Conservation (phyloP, 2,329 filamentous ascomycete species). For the Hirsutella rhossiliensis region DNA sequence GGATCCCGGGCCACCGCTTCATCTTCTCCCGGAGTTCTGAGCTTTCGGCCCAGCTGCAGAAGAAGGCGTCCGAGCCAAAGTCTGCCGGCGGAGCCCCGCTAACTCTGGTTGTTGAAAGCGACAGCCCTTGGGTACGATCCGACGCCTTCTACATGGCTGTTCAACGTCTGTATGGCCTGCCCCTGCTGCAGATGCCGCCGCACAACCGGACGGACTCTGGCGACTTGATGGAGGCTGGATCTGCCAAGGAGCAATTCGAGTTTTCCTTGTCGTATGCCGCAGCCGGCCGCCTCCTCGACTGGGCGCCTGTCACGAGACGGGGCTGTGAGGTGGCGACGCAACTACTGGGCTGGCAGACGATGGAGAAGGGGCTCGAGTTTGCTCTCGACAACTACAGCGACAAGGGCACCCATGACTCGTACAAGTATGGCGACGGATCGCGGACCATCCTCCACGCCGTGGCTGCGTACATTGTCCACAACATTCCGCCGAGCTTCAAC, state of each 20-base stretch:
- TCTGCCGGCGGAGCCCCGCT: constrained; percentile 11
- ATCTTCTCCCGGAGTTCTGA: constrained; percentile 38
- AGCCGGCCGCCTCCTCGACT: constrained; percentile 44
- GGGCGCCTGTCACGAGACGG: constrained; percentile 40
- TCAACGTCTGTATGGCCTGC: constrained; percentile 45
- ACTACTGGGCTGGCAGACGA: constrained; percentile 48
- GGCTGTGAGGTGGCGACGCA: constrained; percentile 48
- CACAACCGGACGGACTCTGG: constrained; percentile 13
- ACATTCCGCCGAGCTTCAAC: constrained; percentile 47
- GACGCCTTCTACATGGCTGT: constrained; percentile 45
- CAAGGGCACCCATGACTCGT: constrained; percentile 28
- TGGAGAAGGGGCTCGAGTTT: constrained; percentile 50
- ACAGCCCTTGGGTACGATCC: constrained; percentile 39
- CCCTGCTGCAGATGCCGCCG: constrained; percentile 28
- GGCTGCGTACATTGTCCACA: constrained; percentile 46
- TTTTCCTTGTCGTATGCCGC: constrained; percentile 54
- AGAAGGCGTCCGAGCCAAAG: constrained; percentile 17
- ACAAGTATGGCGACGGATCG: constrained; percentile 39
- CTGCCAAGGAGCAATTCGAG: constrained; percentile 31
- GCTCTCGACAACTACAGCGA: constrained; percentile 29
- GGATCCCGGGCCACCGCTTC: constrained; percentile 41
- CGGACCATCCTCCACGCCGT: constrained; percentile 41
- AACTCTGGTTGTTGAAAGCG: constrained; percentile 30
- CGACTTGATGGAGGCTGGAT: constrained; percentile 24
- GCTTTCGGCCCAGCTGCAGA: constrained; percentile 14